Evolutionary conservation across 495 filamentous ascomycete genomes (phyloP).

Genomic region (Cryomyces minteri): DNA sequence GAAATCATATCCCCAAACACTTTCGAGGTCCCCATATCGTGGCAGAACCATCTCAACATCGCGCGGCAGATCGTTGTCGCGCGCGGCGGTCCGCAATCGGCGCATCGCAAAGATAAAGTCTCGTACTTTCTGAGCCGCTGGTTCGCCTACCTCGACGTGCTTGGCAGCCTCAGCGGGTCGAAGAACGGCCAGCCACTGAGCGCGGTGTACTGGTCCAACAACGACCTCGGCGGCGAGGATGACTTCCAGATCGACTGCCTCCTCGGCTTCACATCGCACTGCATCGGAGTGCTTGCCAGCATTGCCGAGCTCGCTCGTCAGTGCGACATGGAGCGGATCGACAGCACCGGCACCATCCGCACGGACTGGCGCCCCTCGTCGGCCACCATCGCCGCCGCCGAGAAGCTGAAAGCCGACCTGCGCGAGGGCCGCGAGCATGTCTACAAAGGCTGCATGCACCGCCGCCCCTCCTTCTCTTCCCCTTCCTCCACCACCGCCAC

Average conservation of each 20-base stretch:
- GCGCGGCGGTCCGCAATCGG: conserved; percentile 39
- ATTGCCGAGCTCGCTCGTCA: conserved; percentile 54
- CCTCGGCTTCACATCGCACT: conserved; percentile 37
- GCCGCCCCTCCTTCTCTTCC: conserved; percentile 6
- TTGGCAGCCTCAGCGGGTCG: conserved; percentile 58
- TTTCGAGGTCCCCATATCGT: conserved; percentile 53
- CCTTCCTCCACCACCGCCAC: conserved; percentile 10
- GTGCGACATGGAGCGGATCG: conserved; percentile 52
- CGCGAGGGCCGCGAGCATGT: conserved; percentile 30
- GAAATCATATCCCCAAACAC: conserved; percentile 75
- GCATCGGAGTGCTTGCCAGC: conserved; percentile 50
- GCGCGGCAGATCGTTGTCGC: conserved; percentile 52
- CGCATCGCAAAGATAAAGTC: conserved; percentile 42
- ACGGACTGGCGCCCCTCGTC: conserved; percentile 39
- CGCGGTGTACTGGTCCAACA: conserved; percentile 31
- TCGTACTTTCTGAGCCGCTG: conserved; percentile 71
- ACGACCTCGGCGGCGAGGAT: conserved; percentile 19
- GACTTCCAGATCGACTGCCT: conserved; percentile 44
- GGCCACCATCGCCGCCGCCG: conserved; percentile 16
- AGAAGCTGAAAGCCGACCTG: conserved; percentile 21
- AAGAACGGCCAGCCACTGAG: conserved; percentile 36
- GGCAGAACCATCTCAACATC: conserved; percentile 61
- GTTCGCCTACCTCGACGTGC: conserved; percentile 72
- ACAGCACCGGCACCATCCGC: conserved; percentile 29
- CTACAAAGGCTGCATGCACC: conserved; percentile 24